Base-by-base conservation (phyloP, 441 rosid species). In the Pelargonium australe region DNA sequence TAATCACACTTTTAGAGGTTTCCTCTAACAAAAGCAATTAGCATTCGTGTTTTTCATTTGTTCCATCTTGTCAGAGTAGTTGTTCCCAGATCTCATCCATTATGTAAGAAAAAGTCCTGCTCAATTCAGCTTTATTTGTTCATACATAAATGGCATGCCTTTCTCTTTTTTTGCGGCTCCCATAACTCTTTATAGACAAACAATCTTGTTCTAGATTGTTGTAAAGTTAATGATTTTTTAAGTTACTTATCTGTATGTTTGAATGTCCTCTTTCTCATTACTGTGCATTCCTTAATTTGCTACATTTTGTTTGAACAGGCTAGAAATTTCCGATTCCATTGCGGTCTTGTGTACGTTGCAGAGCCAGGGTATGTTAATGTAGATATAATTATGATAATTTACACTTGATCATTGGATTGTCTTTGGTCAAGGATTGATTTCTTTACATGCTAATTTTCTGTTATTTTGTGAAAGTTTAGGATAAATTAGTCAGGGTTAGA, bases 311-410 rank as follows among this genome's bases (percentile, higher is more conserved):
- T 76, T 63, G 65, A 73, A 81, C 98, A 92, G 99, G 99, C 97
- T 73, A 87, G 97, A 78, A 95, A 95, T 81, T 95, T 92, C 66
- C 81, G 95, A 31, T 92, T 92, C 80, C 92, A 89, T 16, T 95
- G 99, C 66, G 96, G 98, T 72, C 86, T 91, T 69, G 97, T 89
- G 66, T 95, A 92, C 55, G 98, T 95, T 75, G 85, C 99, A 49
- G 95, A 90, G 74, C 94, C 97, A 68, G 99, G 99, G 99, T 92
- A 83, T 72, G 89, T 68, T 44, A 63, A 65, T 34, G 41, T 53
- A 16, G 47, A 53, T 69, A 34, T 62, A 66, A 68, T 68, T 58
- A 8, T 66, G 1, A 70, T 67, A 49, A 49, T 72, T 60, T 71
- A 25, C 55, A 10, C 13, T 8, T 57, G 65, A 16, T 12, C 64